A percentile compares a stretch with the other conserved stretches of the same genome.
phyloP scores from a whole-genome alignment of 169 alveolate species.

The Cryptosporidium xiaoi region DNA sequence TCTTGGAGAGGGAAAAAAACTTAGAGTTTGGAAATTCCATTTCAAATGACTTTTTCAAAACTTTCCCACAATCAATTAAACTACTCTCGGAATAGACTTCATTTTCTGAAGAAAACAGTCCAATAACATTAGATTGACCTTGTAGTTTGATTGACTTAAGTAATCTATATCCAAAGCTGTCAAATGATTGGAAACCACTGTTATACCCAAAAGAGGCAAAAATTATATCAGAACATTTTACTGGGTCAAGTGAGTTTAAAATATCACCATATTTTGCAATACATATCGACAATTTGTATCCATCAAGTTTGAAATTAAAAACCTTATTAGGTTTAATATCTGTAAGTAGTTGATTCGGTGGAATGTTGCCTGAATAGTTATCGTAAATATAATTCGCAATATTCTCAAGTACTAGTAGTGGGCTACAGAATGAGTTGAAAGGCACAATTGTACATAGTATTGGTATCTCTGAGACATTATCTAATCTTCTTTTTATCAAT shows the following conservation, averaged over 20 bases:
- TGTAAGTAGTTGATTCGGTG: neutral
- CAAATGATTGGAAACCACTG: conserved; percentile 80
- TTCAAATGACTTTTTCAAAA: conserved; percentile 80
- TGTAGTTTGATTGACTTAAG: conserved; percentile 81
- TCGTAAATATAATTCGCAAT: conserved; percentile 26
- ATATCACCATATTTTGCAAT: conserved; percentile 39
- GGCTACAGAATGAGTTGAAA: conserved; percentile 13
- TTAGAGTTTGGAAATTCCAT: conserved; percentile 82
- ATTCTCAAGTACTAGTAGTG: neutral
- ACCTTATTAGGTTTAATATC: neutral
- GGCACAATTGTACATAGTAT: conserved; percentile 61
- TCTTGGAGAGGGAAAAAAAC: conserved; percentile 67
- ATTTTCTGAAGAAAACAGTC: conserved; percentile 78
- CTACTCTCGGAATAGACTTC: conserved; percentile 53
- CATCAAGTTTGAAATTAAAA: conserved; percentile 15
- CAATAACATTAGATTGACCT: conserved; percentile 81
- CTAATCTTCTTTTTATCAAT: conserved; percentile 3
- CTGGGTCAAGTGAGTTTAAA: conserved; percentile 24
- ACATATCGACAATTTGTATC: conserved; percentile 21
- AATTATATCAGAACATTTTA: conserved; percentile 47
- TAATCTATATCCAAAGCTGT: conserved; percentile 82
- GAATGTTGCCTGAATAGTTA: conserved; percentile 2
- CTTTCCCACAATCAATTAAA: conserved; percentile 80
- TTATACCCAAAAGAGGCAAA: conserved; percentile 53
- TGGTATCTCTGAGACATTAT: conserved; percentile 7